Conservation (phyloP, 768 basidiomycete species). For the Phaeolepiota aurea region DNA sequence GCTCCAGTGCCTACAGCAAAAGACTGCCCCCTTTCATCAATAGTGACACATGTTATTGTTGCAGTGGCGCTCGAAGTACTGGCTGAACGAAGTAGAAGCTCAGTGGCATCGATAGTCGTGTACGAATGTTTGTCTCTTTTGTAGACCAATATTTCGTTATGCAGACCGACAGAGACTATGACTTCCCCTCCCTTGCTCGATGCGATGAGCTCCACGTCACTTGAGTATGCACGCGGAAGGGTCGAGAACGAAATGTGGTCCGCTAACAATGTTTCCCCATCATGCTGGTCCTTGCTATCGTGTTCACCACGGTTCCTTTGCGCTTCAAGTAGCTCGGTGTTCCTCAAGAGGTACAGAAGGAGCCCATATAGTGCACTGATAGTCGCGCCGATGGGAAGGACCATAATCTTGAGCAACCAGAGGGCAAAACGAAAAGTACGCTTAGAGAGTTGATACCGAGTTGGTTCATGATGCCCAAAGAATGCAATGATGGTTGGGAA, state of each 20-base stretch:
- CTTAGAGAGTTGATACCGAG: conserved; percentile 34
- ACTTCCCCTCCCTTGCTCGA: conserved; percentile 58
- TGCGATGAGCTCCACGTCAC: conserved; percentile 78
- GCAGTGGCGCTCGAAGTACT: conserved; percentile 39
- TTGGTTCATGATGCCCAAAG: conserved; percentile 11
- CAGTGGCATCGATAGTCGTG: conserved; percentile 40
- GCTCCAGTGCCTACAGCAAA: conserved; percentile 67
- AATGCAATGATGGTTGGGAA: conserved; percentile 72
- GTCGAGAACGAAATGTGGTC: conserved; percentile 49
- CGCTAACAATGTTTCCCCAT: conserved; percentile 26
- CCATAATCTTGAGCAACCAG: conserved; percentile 79
- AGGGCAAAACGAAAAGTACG: conserved; percentile 47
- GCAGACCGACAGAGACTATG: conserved; percentile 65
- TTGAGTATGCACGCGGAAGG: conserved; percentile 71
- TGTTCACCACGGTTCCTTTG: conserved; percentile 57
- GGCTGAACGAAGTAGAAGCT: conserved; percentile 40
- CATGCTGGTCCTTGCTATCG: conserved; percentile 20
- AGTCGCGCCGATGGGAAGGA: conserved; percentile 77
- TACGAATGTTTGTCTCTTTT: conserved; percentile 32
- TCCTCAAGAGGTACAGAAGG: conserved; percentile 81
- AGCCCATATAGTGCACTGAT: conserved; percentile 67
- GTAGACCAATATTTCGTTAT: conserved; percentile 75
- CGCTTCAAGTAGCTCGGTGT: conserved; percentile 84
- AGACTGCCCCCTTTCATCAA: conserved; percentile 51
- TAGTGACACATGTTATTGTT: conserved; percentile 50